Evolutionary conservation across 2,329 filamentous ascomycete species (phyloP).

Genomic region (Clonostachys rhizophaga): DNA sequence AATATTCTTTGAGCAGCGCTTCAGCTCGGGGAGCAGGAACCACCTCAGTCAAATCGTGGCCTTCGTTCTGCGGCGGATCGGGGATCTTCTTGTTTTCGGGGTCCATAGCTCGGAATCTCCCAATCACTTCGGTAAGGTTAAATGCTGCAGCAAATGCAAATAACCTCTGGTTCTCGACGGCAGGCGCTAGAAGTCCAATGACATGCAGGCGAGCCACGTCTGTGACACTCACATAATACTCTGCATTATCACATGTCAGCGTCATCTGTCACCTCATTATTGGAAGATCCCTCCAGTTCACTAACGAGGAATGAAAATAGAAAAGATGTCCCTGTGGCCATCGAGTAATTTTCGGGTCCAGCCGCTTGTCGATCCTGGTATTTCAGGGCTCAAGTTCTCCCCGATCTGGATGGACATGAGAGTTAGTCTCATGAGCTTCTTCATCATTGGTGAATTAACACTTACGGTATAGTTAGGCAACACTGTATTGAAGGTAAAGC

Average conservation of each 20-base stretch:
- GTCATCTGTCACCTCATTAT: too few species aligned
- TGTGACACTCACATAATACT: constrained; percentile 11
- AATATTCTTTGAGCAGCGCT: not conserved
- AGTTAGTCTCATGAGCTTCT: too few species aligned
- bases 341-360: not conserved
- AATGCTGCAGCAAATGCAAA: not conserved
- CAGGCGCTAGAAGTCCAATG: constrained; percentile 12
- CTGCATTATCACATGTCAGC: not conserved
- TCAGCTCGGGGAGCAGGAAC: not conserved
- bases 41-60: not conserved
- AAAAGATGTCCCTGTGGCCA: not conserved
- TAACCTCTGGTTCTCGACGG: constrained; percentile 5
- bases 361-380: not conserved
- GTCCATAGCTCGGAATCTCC: not conserved
- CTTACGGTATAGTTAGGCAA: constrained; percentile 11
- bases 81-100: not conserved
- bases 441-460: rapidly evolving
- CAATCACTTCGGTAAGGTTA: not conserved
- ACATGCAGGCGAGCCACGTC: constrained; percentile 16
- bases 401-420: too few species aligned
- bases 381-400: not conserved
- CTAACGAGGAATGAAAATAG: too few species aligned
- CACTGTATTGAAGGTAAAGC: constrained; percentile 15
- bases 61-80: not conserved
- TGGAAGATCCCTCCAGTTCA: too few species aligned